phyloP scores from a whole-genome alignment of 75 land plant species.

The Azolla pinnata region DNA sequence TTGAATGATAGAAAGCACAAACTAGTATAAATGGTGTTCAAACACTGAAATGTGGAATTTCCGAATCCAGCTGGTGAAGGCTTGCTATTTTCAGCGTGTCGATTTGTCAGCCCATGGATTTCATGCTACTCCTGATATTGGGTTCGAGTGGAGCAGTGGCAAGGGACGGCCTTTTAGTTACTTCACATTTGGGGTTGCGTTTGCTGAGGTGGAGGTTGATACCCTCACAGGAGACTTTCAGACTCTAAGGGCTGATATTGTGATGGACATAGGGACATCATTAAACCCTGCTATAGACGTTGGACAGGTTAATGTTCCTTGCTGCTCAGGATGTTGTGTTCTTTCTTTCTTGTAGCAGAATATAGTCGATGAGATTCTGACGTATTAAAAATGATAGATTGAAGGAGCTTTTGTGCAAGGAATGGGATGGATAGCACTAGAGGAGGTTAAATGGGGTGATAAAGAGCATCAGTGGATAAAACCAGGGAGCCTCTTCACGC shows the following conservation, averaged over 20 bases:
- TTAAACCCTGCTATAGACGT: conserved; percentile 89
- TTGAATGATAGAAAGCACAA: too few relatives aligned
- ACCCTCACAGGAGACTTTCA: conserved; percentile 86
- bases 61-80: conserved; percentile 55
- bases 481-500: conserved; percentile 66
- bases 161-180: conserved; percentile 74
- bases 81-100: conserved; percentile 65
- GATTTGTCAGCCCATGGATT: conserved; percentile 96
- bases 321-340: too few relatives aligned
- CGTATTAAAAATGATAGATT: conserved; percentile 33
- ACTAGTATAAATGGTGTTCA: too few relatives aligned
- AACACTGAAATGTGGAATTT: too few relatives aligned
- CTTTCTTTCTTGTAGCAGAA: neutral
- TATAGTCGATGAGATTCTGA: neutral
- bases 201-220: conserved; percentile 85
- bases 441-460: conserved; percentile 98
- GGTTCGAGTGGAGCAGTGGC: conserved; percentile 66
- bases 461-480: conserved; percentile 70
- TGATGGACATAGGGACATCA: conserved; percentile 79
- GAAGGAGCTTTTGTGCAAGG: conserved; percentile 97
- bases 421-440: conserved; percentile 71
- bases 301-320: conserved; percentile 84
- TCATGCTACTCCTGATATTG: conserved; percentile 74
- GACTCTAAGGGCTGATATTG: conserved; percentile 47
- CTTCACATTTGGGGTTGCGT: conserved; percentile 91